Evolutionary conservation across 805 yeast genomes (phyloP).

Genomic region (Kurtzmaniella fragi): DNA sequence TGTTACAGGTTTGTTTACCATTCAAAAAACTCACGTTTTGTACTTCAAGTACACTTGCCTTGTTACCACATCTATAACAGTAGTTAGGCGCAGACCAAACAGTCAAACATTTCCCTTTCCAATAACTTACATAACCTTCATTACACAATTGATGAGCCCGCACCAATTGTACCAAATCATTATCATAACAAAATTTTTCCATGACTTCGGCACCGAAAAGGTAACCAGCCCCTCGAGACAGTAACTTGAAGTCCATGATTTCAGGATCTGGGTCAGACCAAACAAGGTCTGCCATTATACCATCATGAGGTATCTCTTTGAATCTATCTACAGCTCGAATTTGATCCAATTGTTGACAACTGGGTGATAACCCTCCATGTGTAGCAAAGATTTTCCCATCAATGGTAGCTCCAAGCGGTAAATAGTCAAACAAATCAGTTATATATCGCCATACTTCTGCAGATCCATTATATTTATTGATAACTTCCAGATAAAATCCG

Average conservation of each 20-base stretch:
- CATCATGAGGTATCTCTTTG: slow-evolving; percentile 96
- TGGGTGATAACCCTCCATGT: slow-evolving; percentile 96
- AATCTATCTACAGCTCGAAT: slow-evolving; percentile 86
- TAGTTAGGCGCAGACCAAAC: slow-evolving; percentile 99
- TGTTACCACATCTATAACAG: slow-evolving; percentile 94
- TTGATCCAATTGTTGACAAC: slow-evolving; percentile 90
- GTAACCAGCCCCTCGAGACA: slow-evolving; percentile 98
- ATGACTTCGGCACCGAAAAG: slow-evolving; percentile 92
- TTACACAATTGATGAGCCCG: slow-evolving; percentile 97
- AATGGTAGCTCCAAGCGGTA: slow-evolving; percentile 84
- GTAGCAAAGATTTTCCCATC: slow-evolving; percentile 89
- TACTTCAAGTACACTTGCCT: slow-evolving; percentile 94
- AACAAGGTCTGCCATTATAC: slow-evolving; percentile 98
- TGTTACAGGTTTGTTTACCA: slow-evolving; percentile 5
- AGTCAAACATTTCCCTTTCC: slow-evolving; percentile 86
- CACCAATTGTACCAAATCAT: slow-evolving; percentile 73
- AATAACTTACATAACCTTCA: slow-evolving; percentile 90
- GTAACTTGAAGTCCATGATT: slow-evolving; percentile 69
- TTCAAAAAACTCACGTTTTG: slow-evolving; percentile 41
- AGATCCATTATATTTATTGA: slow-evolving; percentile 74
- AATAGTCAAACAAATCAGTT: slow-evolving; percentile 89
- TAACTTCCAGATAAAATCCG: slow-evolving; percentile 94
- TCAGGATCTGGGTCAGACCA: slow-evolving; percentile 98
- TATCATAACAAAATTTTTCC: slow-evolving; percentile 74
- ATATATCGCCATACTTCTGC: slow-evolving; percentile 79